phyloP scores from a whole-genome alignment of 148 eudicot genomes.

The Suaeda aralocaspica region DNA sequence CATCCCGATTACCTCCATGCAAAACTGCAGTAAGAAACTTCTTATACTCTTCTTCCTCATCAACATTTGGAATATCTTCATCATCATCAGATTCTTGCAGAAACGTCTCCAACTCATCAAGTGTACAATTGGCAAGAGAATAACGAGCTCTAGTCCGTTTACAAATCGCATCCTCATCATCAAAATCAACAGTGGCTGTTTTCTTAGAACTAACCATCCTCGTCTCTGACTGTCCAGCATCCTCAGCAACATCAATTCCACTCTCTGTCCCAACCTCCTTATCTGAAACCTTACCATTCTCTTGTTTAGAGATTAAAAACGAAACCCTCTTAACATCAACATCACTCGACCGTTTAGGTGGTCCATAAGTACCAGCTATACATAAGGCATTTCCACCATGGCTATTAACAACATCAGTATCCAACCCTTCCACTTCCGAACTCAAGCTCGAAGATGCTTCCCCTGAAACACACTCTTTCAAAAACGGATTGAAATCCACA shows the following conservation, averaged over 20 bases:
- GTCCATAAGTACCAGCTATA: constrained; percentile 18
- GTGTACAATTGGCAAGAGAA: constrained; percentile 90
- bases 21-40: constrained; percentile 93
- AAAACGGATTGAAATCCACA: constrained; percentile 83
- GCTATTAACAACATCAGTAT: constrained; percentile 58
- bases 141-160: constrained; percentile 93
- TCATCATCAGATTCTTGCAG: constrained; percentile 98
- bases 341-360: constrained; percentile 22
- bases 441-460: constrained; percentile 94
- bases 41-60: constrained; percentile 93
- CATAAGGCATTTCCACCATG: constrained; percentile 23
- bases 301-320: constrained; percentile 26
- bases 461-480: constrained; percentile 51
- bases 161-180: constrained; percentile 83
- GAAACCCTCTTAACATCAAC: constrained; percentile 31
- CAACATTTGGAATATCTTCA: constrained; percentile 79
- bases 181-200: constrained; percentile 30
- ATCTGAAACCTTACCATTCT: constrained; percentile 23
- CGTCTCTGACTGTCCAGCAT: constrained; percentile 26
- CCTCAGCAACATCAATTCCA: constrained; percentile 33
- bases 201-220: constrained; percentile 14
- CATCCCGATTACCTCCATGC: constrained; percentile 51
- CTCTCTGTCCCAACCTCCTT: constrained; percentile 36
- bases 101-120: constrained; percentile 94
- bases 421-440: constrained; percentile 76